Base-by-base conservation (phyloP, 257 asterid species). In the Paraleonurus japonicus region DNA sequence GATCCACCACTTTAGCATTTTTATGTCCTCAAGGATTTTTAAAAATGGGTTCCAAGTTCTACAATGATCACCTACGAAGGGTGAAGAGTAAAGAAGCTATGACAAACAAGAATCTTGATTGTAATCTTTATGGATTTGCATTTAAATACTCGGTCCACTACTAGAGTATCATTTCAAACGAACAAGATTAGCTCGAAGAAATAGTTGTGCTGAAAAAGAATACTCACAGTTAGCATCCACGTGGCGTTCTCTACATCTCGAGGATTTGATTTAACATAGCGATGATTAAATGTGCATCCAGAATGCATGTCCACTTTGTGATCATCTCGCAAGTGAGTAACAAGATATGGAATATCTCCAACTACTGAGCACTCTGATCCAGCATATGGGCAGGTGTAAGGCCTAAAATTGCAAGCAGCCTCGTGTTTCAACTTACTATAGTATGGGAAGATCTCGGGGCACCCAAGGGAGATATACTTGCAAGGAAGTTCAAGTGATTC, bases 171-270 rank as follows among this genome's bases (percentile, higher is more conserved):
- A 69, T 50, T 76, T 60, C 26, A 8, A 12, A 37, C 22, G 17
- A 47, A 67, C 60, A 53, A 8, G 54, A 27, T 32, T 50, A 19
- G 5, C 2, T 55, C 1, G 9, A 65, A 57, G 59, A 16, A 51
- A 47, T 1, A 68, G 27, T 17, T 50, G 4, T 2, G n/a, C n/a
- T 20, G 23, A 26, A 43, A 2, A 71, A 39, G 53, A 61, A 62
- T 65, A 84, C 96, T 85, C 67, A 91, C 97, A 39, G 97, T 92
- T 82, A 92, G 80, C 96, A 92, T 92, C 97, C 97, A 92, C 4
- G 97, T 92, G 51, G 95, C 97, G 33, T 92, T 92, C 85, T 92
- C 97, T 30, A 92, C 97, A 77, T 92, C 97, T 53, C 96, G 90
- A 30, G 96, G 96, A 85, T 89, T 92, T 37, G 97, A 89, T 71